Evolutionary conservation across 306 rosid genomes (phyloP).

Genomic region (Cucurbita pepo): DNA sequence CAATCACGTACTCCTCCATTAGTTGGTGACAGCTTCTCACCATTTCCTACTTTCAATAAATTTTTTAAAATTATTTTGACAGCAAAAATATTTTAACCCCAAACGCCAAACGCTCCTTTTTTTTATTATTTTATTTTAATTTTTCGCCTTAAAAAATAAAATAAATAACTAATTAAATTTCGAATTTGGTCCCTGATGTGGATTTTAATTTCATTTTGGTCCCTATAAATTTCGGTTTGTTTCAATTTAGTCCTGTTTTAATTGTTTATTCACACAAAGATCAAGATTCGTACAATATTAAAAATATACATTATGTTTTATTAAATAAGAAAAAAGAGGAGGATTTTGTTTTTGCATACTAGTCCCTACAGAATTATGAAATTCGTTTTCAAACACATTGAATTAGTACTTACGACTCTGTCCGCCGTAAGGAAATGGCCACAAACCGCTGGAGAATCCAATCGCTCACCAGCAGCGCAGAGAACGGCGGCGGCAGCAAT

Average conservation of each 20-base stretch:
- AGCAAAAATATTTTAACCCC: background rate
- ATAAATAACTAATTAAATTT: background rate
- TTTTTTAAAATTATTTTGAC: background rate
- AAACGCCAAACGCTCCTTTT: background rate
- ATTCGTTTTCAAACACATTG: background rate
- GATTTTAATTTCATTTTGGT: too few species aligned
- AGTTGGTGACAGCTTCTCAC: constrained; percentile 77
- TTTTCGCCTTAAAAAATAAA: background rate
- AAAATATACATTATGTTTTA: too few species aligned
- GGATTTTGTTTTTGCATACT: background rate
- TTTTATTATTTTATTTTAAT: background rate
- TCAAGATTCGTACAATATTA: too few species aligned
- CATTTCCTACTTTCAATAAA: constrained; percentile 39
- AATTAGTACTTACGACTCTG: background rate
- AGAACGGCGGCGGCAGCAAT: constrained; percentile 63
- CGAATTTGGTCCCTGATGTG: background rate
- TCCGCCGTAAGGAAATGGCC: background rate
- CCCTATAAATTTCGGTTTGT: background rate
- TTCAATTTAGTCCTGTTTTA: background rate
- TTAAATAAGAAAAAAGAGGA: background rate
- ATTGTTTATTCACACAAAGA: too few species aligned
- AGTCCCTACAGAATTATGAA: background rate
- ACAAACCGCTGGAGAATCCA: background rate
- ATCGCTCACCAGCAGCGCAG: constrained; percentile 15
- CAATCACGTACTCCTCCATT: constrained; percentile 46